Percentiles rank a stretch among this genome's conserved stretches.
These are phyloP conservation scores for Colletotrichum sp. DNA, from an alignment of 2,329 filamentous ascomycete genomes.

Conservation along the genomic window DNA sequence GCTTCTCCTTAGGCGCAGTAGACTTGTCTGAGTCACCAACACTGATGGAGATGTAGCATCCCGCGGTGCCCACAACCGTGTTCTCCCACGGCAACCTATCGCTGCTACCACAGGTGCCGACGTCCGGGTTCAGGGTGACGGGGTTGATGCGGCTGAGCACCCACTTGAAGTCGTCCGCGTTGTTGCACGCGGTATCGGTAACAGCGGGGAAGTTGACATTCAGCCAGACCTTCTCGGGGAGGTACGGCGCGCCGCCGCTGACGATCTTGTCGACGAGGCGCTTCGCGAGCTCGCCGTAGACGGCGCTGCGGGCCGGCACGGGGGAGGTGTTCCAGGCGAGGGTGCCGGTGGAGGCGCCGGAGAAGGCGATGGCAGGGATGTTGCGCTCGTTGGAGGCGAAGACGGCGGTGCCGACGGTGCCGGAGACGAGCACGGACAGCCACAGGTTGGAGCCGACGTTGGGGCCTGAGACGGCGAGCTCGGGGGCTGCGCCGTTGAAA, in stretches of 20 bases:
- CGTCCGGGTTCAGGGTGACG: constrained; percentile 58
- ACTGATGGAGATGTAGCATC: constrained; percentile 68
- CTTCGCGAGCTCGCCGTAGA: constrained; percentile 69
- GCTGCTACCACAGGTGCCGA: constrained; percentile 56
- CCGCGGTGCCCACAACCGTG: constrained; percentile 50
- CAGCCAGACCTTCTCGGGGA: constrained; percentile 65
- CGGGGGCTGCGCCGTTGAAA: constrained; percentile 57
- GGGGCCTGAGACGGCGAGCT: constrained; percentile 69
- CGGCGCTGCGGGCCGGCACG: constrained; percentile 53
- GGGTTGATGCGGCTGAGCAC: constrained; percentile 67
- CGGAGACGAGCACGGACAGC: constrained; percentile 61
- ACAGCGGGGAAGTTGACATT: constrained; percentile 73
- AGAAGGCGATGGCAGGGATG: constrained; percentile 73
- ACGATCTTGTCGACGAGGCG: constrained; percentile 62
- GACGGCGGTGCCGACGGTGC: constrained; percentile 69
- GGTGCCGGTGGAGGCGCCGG: constrained; percentile 53
- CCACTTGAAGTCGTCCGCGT: constrained; percentile 62
- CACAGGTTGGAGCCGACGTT: constrained; percentile 67
- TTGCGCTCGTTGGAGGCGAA: constrained; percentile 57
- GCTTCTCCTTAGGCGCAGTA: constrained; percentile 56
- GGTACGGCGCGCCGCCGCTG: constrained; percentile 63
- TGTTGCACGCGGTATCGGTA: constrained; percentile 51
- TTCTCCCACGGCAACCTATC: constrained; percentile 63
- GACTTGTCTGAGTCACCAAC: constrained; percentile 63
- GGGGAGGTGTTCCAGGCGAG: constrained; percentile 61